Conservation (phyloP, 768 basidiomycete species). For the Agrocybe pediades region DNA sequence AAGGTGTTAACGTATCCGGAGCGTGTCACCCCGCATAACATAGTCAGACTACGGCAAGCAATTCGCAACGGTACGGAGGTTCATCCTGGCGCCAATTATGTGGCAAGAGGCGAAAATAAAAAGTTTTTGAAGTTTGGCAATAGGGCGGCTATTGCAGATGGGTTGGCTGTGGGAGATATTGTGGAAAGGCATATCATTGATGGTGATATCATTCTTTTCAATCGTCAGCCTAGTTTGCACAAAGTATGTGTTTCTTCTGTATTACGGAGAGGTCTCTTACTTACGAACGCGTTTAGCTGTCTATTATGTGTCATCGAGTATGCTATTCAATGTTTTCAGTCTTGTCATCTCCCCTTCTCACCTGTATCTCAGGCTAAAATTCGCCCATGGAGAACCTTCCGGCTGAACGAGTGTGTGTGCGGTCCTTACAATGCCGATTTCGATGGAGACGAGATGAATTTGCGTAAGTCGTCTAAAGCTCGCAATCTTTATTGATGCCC, state of each 20-base stretch:
- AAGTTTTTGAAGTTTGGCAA: conserved; percentile 91
- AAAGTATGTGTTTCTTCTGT: conserved; percentile 51
- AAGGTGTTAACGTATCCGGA: conserved; percentile 97
- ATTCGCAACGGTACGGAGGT: conserved; percentile 87
- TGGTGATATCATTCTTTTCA: conserved; percentile 96
- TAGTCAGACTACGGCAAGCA: conserved; percentile 71
- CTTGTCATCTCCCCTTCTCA: background rate
- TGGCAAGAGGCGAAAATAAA: conserved; percentile 82
- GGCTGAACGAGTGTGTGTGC: conserved; percentile 98
- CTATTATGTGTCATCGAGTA: conserved; percentile 98
- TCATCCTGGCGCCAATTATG: conserved; percentile 96
- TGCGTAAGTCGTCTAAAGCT: conserved; percentile 66
- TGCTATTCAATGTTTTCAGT: conserved; percentile 18
- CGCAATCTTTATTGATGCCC: background rate
- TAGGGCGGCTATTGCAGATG: conserved; percentile 76
- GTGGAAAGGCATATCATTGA: conserved; percentile 96
- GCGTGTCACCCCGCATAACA: conserved; percentile 90
- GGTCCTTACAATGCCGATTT: conserved; percentile 99
- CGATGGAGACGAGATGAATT: conserved; percentile 99
- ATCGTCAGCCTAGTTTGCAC: conserved; percentile 97
- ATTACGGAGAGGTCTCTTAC: background rate
- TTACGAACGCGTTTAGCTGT: conserved; percentile 53
- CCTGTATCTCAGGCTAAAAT: conserved; percentile 66
- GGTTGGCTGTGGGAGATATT: conserved; percentile 82
- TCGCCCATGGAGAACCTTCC: conserved; percentile 95